These are phyloP conservation scores for Fusarium brevicatenulatum DNA, from an alignment of 2,329 filamentous ascomycete genomes.

Conservation along the genomic window DNA sequence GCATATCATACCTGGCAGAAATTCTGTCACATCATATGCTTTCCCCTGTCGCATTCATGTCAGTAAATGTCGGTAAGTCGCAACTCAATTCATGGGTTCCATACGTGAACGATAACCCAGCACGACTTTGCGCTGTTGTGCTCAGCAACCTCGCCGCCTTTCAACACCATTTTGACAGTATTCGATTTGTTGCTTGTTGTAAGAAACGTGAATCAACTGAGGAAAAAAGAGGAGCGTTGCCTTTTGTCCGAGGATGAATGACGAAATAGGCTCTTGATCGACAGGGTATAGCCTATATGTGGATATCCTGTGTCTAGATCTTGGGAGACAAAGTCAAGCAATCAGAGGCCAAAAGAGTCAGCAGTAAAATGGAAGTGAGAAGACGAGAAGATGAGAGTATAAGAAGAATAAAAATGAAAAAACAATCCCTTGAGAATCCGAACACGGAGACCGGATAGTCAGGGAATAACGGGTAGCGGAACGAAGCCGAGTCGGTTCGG, in stretches of 20 bases:
- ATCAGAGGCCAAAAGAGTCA: neutral
- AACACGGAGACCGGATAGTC: slow-evolving; percentile 18
- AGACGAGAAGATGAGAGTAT: neutral
- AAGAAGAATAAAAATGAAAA: neutral
- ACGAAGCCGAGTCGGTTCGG: slow-evolving; percentile 25
- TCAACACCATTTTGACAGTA: slow-evolving; percentile 54
- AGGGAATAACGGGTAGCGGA: slow-evolving; percentile 16
- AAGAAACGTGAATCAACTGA: neutral
- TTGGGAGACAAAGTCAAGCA: neutral
- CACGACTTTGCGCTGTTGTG: slow-evolving; percentile 86
- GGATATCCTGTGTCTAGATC: neutral
- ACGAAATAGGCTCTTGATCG: slow-evolving; percentile 28
- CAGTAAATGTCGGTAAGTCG: slow-evolving; percentile 25
- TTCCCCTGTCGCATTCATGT: slow-evolving; percentile 63
- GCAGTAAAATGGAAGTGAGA: neutral
- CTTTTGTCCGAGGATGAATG: slow-evolving; percentile 40
- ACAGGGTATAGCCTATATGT: neutral
- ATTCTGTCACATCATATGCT: slow-evolving; percentile 90
- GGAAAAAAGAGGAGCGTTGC: slow-evolving; percentile 10
- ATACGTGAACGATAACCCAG: slow-evolving; percentile 88
- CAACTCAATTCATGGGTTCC: slow-evolving; percentile 24
- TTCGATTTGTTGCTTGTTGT: neutral
- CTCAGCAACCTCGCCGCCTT: slow-evolving; percentile 66
- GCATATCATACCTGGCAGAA: slow-evolving; percentile 72
- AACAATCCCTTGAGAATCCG: slow-evolving; percentile 1